Evolutionary conservation across 1,139 yeast species (phyloP).

Genomic region (Hyphopichia fennica): DNA sequence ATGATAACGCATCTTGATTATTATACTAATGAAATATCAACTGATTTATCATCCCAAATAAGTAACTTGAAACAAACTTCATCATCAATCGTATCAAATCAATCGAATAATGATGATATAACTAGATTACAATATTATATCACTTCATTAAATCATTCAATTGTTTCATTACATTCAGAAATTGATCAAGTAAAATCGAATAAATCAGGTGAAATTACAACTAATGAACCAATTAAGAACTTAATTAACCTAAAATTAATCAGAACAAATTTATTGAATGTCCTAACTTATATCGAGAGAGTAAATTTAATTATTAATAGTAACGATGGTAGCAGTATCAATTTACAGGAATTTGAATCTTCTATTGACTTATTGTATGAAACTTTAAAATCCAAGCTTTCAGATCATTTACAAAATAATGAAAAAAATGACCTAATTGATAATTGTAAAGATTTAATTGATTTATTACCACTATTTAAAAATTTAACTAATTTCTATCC

Average conservation of each 20-base stretch:
- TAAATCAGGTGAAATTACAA: slow-evolving; percentile 17
- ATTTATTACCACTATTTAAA: slow-evolving; percentile 51
- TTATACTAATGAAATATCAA: slow-evolving; percentile 56
- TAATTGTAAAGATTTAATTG: slow-evolving; percentile 45
- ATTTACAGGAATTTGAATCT: slow-evolving; percentile 30
- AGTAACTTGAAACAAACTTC: slow-evolving; percentile 42
- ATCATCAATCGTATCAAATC: slow-evolving; percentile 28
- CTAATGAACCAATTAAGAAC: slow-evolving; percentile 31
- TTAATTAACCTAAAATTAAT: slow-evolving; percentile 44
- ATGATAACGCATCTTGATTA: slow-evolving; percentile 61
- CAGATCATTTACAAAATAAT: not conserved
- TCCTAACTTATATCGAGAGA: slow-evolving; percentile 45
- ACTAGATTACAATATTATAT: slow-evolving; percentile 65
- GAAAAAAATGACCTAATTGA: slow-evolving; percentile 31
- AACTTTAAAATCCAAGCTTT: slow-evolving; percentile 20
- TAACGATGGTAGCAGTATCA: slow-evolving; percentile 16
- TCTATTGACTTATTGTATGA: slow-evolving; percentile 43
- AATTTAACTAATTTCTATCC: slow-evolving; percentile 50
- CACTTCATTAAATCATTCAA: slow-evolving; percentile 57
- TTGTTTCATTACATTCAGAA: slow-evolving; percentile 54
- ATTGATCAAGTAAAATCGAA: slow-evolving; percentile 19
- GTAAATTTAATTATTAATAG: slow-evolving; percentile 25
- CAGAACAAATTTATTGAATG: slow-evolving; percentile 44
- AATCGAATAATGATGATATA: slow-evolving; percentile 12
- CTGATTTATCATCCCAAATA: slow-evolving; percentile 49